Base-by-base conservation (phyloP, 768 basidiomycete genomes). In the Sarcomyxa edulis region DNA sequence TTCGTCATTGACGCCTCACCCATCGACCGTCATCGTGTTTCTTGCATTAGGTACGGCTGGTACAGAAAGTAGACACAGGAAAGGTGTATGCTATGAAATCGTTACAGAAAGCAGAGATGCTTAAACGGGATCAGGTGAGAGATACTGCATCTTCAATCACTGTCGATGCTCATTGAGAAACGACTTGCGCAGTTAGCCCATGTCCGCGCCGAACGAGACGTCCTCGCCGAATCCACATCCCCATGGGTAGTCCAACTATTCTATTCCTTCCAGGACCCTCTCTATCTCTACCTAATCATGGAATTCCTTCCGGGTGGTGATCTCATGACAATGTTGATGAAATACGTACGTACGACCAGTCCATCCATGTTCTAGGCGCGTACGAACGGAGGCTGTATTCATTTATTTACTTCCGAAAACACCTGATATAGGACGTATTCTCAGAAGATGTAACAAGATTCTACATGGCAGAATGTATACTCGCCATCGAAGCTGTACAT, bases 11-110 rank as follows among this genome's bases (percentile, higher is more conserved):
- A n/a, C n/a, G n/a, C n/a, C n/a, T n/a, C n/a, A 41, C 32, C 38
- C 29, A 33, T 35, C 39, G 19, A 36, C 48, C 19, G 26, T 48
- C 39, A 35, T 34, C n/a, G n/a, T n/a, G n/a, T n/a, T n/a, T n/a
- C n/a, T 38, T 38, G 16, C 14, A 22, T 40, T 42, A 92, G 89
- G 93, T 97, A 24, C 81, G 95, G 40, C 69, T 99, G 29, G 93
- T 96, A 29, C 95, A 99, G 61, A 99, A 99, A 65, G 77, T 84
- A 38, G 95, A 98, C 56, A 97, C 95, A 2, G 92, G 87, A 37
- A 95, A 93, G 68, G 95, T 99, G 31, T 99, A 97, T 58, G 95
- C 95, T 24, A 98, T 99, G 95, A 99, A 99, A 74, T 96, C 93
- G 47, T 62, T 99, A 56, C 84, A 90, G 63, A 99, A 99, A 68